Evolutionary conservation across 202 grass and related monocot genomes (phyloP).

Genomic region (Musa balbisiana): DNA sequence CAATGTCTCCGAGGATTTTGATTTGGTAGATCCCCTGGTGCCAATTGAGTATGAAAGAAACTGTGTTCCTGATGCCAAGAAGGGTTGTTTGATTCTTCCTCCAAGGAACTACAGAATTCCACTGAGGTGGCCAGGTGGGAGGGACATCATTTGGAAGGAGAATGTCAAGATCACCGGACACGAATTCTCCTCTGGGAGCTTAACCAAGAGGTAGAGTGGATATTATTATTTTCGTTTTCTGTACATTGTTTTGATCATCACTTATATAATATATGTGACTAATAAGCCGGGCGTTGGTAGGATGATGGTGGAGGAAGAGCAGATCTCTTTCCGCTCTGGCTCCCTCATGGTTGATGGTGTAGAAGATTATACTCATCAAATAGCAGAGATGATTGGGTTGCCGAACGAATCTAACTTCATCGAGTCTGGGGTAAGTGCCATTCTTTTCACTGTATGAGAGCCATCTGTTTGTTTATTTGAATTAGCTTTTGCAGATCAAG

Average conservation of each 20-base stretch:
- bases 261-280: background rate
- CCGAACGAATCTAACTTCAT: slow-evolving; percentile 95
- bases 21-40: slow-evolving; percentile 57
- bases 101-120: slow-evolving; percentile 74
- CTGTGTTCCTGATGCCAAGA: slow-evolving; percentile 44
- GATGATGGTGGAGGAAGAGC: slow-evolving; percentile 99
- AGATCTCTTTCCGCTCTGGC: slow-evolving; percentile 86
- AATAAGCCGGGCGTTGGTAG: slow-evolving; percentile 29
- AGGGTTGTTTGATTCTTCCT: slow-evolving; percentile 60
- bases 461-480: background rate
- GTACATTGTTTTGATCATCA: background rate
- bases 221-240: slow-evolving; percentile 1
- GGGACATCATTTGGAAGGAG: slow-evolving; percentile 96
- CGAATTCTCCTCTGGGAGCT: slow-evolving; percentile 95
- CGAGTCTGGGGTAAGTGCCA: slow-evolving; percentile 64
- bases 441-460: background rate
- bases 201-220: slow-evolving; percentile 74
- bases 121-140: slow-evolving; percentile 84
- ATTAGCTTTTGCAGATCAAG: background rate
- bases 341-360: slow-evolving; percentile 86
- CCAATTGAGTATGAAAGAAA: slow-evolving; percentile 61
- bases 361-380: slow-evolving; percentile 93
- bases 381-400: slow-evolving; percentile 96
- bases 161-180: slow-evolving; percentile 94
- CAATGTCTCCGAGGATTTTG: slow-evolving; percentile 72